These are phyloP conservation scores for Dentipellis fragilis DNA, from an alignment of 768 basidiomycete genomes.

Conservation along the genomic window DNA sequence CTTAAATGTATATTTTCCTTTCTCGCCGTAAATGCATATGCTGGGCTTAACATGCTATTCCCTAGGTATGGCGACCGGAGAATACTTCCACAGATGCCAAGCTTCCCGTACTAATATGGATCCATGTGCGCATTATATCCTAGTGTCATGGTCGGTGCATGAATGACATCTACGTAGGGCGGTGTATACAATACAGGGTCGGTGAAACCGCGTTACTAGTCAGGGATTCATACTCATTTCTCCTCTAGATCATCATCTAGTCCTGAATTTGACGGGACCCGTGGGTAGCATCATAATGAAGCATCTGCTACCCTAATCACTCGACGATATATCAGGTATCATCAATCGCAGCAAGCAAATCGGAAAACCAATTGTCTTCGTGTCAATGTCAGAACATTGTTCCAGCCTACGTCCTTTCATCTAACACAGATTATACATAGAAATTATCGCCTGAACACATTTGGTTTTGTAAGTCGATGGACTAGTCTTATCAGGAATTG, in stretches of 20 bases:
- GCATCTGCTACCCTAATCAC: too few species aligned
- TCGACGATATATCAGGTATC: constrained; percentile 26
- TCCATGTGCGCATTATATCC: constrained; percentile 19
- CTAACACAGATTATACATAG: constrained; percentile 15
- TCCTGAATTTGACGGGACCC: constrained; percentile 34
- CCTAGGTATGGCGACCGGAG: constrained; percentile 23
- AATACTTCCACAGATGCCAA: constrained; percentile 14
- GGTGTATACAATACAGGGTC: constrained; percentile 39
- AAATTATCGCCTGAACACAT: constrained; percentile 48
- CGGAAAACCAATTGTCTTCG: constrained; percentile 47
- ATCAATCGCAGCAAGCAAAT: constrained; percentile 35
- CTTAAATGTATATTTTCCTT: constrained; percentile 31
- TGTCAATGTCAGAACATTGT: constrained; percentile 29
- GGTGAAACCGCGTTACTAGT: constrained; percentile 20
- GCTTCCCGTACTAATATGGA: constrained; percentile 26
- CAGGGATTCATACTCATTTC: neutral
- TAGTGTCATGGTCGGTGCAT: too few species aligned
- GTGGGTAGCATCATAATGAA: constrained; percentile 19
- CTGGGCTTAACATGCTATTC: neutral
- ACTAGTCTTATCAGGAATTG: neutral
- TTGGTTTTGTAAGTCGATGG: constrained; percentile 33
- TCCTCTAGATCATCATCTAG: constrained; percentile 31
- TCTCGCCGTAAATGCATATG: neutral
- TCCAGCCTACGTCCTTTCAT: neutral
- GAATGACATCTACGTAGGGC: constrained; percentile 24